Evolutionary conservation across 768 basidiomycete species (phyloP).

Genomic region (Pleurotus ostreatus): DNA sequence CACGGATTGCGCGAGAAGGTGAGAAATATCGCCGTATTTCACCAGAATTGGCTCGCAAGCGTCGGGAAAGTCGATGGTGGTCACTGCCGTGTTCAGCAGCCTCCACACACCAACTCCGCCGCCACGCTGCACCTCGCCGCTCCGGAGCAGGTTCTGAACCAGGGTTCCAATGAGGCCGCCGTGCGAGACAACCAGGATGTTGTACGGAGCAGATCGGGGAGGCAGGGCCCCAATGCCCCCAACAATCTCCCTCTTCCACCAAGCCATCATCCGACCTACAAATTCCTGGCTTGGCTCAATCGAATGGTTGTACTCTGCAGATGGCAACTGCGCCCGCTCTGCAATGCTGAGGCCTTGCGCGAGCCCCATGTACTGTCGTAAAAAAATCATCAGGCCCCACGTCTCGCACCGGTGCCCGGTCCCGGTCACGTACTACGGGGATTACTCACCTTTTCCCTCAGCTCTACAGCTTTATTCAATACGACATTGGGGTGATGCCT

Average conservation of each 20-base stretch:
- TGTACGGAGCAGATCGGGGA: slow-evolving; percentile 21
- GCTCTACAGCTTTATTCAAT: slow-evolving; percentile 38
- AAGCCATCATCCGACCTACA: slow-evolving; percentile 43
- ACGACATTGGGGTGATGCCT: slow-evolving; percentile 43
- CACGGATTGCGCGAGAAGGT: slow-evolving; percentile 34
- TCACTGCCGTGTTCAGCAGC: slow-evolving; percentile 55
- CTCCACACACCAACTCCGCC: slow-evolving; percentile 29
- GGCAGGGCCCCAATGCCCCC: slow-evolving; percentile 19
- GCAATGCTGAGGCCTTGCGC: slow-evolving; percentile 43
- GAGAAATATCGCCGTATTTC: slow-evolving; percentile 51
- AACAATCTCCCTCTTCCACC: slow-evolving; percentile 56
- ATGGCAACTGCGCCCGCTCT: slow-evolving; percentile 15
- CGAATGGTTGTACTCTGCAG: slow-evolving; percentile 18
- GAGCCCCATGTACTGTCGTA: slow-evolving; percentile 54
- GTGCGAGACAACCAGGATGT: slow-evolving; percentile 63
- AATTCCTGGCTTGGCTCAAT: slow-evolving; percentile 40
- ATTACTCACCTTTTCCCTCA: slow-evolving; percentile 61
- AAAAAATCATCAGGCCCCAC: slow-evolving; percentile 7
- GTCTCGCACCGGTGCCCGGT: no score
- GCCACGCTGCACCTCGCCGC: slow-evolving; percentile 31
- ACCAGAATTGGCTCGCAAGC: slow-evolving; percentile 36
- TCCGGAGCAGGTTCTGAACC: slow-evolving; percentile 41
- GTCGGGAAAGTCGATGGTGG: slow-evolving; percentile 50
- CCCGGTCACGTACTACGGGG: neutral
- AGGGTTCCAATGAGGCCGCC: slow-evolving; percentile 60